phyloP scores from a whole-genome alignment of 495 filamentous ascomycete species.

The Sporormia fimetaria region DNA sequence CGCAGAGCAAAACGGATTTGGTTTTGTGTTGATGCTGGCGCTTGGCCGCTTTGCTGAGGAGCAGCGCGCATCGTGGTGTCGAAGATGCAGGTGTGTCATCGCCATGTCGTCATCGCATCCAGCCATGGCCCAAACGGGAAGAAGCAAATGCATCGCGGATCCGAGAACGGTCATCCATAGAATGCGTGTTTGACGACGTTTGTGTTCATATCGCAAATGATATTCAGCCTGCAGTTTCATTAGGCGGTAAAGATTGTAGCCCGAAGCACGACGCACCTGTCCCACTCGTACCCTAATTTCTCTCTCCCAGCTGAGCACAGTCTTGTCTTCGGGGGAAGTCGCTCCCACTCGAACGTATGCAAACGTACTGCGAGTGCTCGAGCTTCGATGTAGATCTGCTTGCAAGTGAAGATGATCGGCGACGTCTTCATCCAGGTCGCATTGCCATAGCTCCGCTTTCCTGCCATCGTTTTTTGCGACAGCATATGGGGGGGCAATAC shows the following conservation, averaged over 20 bases:
- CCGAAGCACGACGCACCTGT: slow-evolving; percentile 5
- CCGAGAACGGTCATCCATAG: not conserved
- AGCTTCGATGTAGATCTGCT: slow-evolving; percentile 11
- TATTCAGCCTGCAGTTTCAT: too few relatives aligned
- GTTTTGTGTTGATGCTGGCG: too few relatives aligned
- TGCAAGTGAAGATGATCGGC: slow-evolving; percentile 8
- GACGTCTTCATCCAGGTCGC: slow-evolving; percentile 2
- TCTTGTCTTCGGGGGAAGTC: slow-evolving; percentile 4
- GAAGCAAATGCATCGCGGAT: not conserved
- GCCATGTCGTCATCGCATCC: not conserved
- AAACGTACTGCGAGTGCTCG: slow-evolving; percentile 1
- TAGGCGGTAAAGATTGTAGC: too few relatives aligned
- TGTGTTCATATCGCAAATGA: not conserved
- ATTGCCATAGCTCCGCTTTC: not conserved
- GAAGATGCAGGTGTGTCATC: too few relatives aligned
- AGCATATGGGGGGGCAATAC: not conserved
- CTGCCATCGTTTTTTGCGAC: not conserved
- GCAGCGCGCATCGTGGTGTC: too few relatives aligned
- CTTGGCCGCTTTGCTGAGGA: too few relatives aligned
- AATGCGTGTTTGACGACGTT: slow-evolving; percentile 1
- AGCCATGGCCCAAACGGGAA: not conserved
- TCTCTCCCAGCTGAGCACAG: not conserved
- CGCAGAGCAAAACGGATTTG: too few relatives aligned
- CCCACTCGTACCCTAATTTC: not conserved
- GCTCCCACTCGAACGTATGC: slow-evolving; percentile 5